These are phyloP conservation scores for Penicillium hordei DNA, from an alignment of 2,329 filamentous ascomycete genomes.

Conservation along the genomic window DNA sequence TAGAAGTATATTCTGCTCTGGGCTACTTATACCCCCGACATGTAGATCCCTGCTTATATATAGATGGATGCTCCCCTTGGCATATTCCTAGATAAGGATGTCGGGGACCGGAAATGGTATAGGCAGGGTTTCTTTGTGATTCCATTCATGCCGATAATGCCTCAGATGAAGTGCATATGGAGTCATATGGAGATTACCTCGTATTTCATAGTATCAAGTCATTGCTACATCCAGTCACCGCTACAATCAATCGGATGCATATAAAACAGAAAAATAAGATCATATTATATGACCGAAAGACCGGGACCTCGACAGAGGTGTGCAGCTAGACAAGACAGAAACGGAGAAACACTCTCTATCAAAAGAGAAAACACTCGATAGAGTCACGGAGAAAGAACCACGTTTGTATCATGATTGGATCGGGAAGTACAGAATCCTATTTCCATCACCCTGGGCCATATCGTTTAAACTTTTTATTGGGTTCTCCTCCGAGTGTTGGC, in stretches of 20 bases:
- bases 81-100: not conserved
- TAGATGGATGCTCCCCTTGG: not conserved
- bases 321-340: conserved; percentile 3
- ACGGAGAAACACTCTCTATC: conserved; percentile 3
- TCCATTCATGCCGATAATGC: not conserved
- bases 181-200: not conserved
- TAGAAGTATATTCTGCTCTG: not conserved
- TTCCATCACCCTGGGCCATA: conserved; percentile 25
- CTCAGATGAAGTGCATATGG: not conserved
- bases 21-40: conserved; percentile 2
- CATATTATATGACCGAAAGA: conserved; percentile 7
- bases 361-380: conserved; percentile 4
- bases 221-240: not conserved
- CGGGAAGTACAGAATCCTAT: conserved; percentile 27
- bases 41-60: not conserved
- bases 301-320: not conserved
- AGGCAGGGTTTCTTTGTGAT: not conserved
- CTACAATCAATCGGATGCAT: not conserved
- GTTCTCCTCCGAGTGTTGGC: conserved; percentile 29
- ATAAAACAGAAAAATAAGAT: conserved; percentile 1
- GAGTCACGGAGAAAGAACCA: conserved; percentile 26
- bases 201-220: too few relatives aligned
- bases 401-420: conserved; percentile 30
- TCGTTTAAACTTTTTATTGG: conserved; percentile 33
- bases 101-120: conserved; percentile 4